Evolutionary conservation across 2,329 filamentous ascomycete genomes (phyloP).

Genomic region (Trichocomaceae sp.): DNA sequence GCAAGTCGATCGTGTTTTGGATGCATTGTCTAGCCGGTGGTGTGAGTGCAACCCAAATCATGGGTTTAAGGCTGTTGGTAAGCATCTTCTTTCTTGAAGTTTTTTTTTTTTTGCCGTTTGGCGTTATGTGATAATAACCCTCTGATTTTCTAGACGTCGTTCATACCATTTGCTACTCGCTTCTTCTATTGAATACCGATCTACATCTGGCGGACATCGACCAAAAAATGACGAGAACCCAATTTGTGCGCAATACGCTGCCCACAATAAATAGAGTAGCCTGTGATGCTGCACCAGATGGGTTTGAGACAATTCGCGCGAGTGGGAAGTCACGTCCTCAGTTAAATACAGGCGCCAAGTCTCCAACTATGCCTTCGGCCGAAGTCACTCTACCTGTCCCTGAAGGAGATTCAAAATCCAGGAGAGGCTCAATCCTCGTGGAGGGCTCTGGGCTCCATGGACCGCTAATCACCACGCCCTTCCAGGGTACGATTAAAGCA

Average conservation of each 20-base stretch:
- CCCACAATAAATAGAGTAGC: constrained; percentile 75
- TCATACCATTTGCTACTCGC: constrained; percentile 93
- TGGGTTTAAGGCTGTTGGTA: constrained; percentile 83
- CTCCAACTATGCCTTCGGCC: constrained; percentile 14
- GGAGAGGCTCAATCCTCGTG: constrained; percentile 7
- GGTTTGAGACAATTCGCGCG: constrained; percentile 53
- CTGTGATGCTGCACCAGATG: constrained; percentile 62
- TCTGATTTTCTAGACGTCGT: constrained; percentile 66
- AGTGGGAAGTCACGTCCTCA: constrained; percentile 33
- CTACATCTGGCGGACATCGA: constrained; percentile 92
- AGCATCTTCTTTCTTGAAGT: constrained; percentile 26
- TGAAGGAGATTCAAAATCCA: constrained; percentile 13
- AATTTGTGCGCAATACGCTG: constrained; percentile 96
- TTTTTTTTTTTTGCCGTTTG: neutral
- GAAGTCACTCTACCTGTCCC: constrained; percentile 8
- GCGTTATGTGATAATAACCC: constrained; percentile 20
- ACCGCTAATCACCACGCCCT: constrained; percentile 69
- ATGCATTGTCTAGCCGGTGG: constrained; percentile 84
- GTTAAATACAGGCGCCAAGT: constrained; percentile 17
- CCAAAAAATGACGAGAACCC: constrained; percentile 87
- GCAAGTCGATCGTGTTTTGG: constrained; percentile 89
- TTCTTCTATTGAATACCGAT: constrained; percentile 93
- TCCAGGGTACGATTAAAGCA: constrained; percentile 64
- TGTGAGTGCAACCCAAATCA: constrained; percentile 88
- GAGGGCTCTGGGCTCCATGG: constrained; percentile 40